Evolutionary conservation across 306 rosid genomes (phyloP).

Genomic region (Betula pendula): DNA sequence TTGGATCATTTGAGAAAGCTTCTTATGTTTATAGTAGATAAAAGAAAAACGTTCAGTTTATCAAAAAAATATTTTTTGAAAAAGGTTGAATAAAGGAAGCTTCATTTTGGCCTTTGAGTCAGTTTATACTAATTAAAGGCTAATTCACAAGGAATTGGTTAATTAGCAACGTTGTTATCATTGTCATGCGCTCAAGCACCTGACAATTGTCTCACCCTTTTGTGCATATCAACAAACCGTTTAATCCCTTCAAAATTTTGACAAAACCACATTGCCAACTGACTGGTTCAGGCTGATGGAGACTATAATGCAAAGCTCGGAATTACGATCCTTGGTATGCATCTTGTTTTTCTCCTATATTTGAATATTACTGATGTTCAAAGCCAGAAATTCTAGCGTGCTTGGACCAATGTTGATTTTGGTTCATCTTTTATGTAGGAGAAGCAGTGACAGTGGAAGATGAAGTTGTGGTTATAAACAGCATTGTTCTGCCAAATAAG

Average conservation of each 20-base stretch:
- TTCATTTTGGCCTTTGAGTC: neutral
- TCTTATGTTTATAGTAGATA: neutral
- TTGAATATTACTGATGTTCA: neutral
- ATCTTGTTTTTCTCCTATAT: neutral
- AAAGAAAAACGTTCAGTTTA: neutral
- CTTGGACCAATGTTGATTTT: conserved; percentile 2
- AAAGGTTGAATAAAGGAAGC: neutral
- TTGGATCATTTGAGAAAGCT: neutral
- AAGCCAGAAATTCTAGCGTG: neutral
- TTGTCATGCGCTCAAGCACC: neutral
- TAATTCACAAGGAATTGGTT: neutral
- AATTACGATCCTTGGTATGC: conserved; percentile 75
- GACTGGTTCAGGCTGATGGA: conserved; percentile 63
- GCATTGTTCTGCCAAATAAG: conserved; percentile 92
- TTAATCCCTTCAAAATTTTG: neutral
- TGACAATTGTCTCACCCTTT: neutral
- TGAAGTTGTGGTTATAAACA: conserved; percentile 81
- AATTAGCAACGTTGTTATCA: neutral
- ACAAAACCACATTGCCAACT: neutral
- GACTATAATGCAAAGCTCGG: conserved; percentile 87
- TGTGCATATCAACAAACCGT: neutral
- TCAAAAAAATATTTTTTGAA: neutral
- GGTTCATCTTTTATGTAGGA: conserved; percentile 50
- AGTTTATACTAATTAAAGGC: neutral
- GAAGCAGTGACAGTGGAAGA: conserved; percentile 90